Evolutionary conservation across 2,329 filamentous ascomycete genomes (phyloP).

Genomic region (Geosmithia putterillii): DNA sequence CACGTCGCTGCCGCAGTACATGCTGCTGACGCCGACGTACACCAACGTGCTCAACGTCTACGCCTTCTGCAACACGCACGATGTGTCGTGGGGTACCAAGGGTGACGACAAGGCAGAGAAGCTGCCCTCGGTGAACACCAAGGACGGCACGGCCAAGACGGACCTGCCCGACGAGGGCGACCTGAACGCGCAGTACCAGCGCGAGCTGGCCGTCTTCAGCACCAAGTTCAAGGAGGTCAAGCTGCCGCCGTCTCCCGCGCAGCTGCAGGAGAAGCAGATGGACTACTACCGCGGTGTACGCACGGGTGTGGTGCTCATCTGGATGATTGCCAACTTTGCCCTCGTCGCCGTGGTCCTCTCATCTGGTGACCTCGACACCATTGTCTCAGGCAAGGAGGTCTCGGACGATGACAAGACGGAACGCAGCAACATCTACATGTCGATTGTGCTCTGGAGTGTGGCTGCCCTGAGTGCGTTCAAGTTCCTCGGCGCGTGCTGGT

Average conservation of each 20-base stretch:
- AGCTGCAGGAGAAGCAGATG: conserved; percentile 72
- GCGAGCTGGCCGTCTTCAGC: conserved; percentile 63
- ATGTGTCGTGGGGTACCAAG: conserved; percentile 96
- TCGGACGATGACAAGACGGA: conserved; percentile 30
- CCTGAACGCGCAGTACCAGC: conserved; percentile 88
- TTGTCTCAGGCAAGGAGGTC: conserved; percentile 30
- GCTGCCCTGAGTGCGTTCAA: conserved; percentile 75
- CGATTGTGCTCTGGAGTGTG: conserved; percentile 79
- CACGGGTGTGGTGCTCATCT: conserved; percentile 79
- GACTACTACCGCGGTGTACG: conserved; percentile 98
- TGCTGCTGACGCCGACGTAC: conserved; percentile 89
- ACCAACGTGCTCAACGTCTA: conserved; percentile 99
- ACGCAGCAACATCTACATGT: conserved; percentile 72
- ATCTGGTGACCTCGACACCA: conserved; percentile 66
- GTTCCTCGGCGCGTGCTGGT: conserved; percentile 82
- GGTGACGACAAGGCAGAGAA: conserved; percentile 93
- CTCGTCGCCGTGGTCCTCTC: conserved; percentile 78
- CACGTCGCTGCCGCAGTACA: conserved; percentile 89
- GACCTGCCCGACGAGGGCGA: conserved; percentile 92
- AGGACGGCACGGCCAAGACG: conserved; percentile 82
- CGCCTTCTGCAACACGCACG: conserved; percentile 96
- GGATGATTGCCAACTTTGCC: conserved; percentile 94
- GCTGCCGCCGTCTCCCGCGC: conserved; percentile 39
- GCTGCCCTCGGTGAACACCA: conserved; percentile 76
- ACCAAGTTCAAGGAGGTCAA: conserved; percentile 64